Conservation (phyloP, 768 basidiomycete genomes). For the Auriscalpium vulgare region DNA sequence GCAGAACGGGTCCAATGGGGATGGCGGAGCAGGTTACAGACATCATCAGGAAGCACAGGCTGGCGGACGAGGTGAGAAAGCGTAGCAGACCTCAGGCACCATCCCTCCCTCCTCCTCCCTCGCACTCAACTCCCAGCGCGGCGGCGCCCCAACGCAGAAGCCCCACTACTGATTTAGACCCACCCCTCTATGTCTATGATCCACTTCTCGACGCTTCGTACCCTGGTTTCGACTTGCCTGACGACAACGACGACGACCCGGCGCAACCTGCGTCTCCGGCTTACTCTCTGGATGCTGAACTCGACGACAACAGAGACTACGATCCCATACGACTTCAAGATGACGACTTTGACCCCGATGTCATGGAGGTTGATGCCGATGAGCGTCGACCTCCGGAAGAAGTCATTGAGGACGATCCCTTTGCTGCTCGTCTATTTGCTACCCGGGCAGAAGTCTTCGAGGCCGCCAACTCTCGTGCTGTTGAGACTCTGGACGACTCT, state of each 20-base stretch:
- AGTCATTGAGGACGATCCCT: background rate
- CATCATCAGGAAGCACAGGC: background rate
- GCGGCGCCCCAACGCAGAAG: background rate
- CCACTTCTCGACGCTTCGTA: background rate
- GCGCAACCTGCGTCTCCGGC: background rate
- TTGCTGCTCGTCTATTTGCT: background rate
- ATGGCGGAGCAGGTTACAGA: background rate
- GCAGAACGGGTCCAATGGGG: background rate
- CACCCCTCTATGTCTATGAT: background rate
- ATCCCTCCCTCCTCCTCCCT: background rate
- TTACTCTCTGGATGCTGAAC: background rate
- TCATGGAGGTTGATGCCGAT: background rate
- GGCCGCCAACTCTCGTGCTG: background rate
- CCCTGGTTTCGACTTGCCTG: background rate
- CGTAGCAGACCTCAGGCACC: background rate
- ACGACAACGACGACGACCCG: background rate
- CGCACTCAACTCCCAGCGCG: background rate
- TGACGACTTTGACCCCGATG: background rate
- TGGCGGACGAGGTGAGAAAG: background rate
- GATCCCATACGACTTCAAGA: background rate
- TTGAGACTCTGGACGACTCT: background rate
- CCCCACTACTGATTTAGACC: background rate
- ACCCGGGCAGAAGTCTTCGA: background rate
- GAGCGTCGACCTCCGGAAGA: background rate
- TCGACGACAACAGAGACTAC: background rate